These are phyloP conservation scores for Nymphaea colorata DNA, from an alignment of 164 flowering plant genomes.

Conservation along the genomic window DNA sequence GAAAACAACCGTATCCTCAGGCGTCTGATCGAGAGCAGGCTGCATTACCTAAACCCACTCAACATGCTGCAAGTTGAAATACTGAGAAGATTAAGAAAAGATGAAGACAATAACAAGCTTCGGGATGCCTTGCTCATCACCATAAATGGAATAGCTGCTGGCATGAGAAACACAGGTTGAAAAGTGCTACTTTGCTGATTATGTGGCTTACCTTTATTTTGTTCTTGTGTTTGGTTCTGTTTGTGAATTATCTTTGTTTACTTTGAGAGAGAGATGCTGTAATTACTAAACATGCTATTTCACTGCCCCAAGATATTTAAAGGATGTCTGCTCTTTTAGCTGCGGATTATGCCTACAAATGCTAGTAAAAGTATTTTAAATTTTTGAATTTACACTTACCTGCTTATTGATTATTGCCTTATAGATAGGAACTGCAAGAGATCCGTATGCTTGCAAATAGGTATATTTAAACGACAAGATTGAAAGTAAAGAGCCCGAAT, in stretches of 20 bases:
- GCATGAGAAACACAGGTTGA: conserved; percentile 96
- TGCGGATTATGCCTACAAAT: no score
- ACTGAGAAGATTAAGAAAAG: conserved; percentile 61
- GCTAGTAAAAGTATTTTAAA: no score
- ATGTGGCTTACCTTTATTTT: no score
- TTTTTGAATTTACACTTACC: no score
- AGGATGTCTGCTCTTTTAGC: no score
- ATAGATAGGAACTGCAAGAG: no score
- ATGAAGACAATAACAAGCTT: conserved; percentile 59
- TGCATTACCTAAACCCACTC: conserved; percentile 75
- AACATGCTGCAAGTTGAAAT: conserved; percentile 89
- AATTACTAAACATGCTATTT: background rate
- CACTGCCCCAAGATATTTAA: no score
- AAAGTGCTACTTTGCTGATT: background rate
- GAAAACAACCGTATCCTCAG: conserved; percentile 63
- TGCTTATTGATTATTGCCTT: no score
- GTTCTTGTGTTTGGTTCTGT: no score
- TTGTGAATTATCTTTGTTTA: background rate
- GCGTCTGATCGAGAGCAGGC: conserved; percentile 72
- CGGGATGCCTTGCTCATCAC: conserved; percentile 89
- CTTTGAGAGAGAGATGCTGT: background rate
- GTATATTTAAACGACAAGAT: no score
- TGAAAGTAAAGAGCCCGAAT: no score
- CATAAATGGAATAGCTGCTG: conserved; percentile 93
- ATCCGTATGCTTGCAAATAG: no score